Evolutionary conservation across 2,329 filamentous ascomycete species (phyloP).

Genomic region (Leptoxyphium fumago): DNA sequence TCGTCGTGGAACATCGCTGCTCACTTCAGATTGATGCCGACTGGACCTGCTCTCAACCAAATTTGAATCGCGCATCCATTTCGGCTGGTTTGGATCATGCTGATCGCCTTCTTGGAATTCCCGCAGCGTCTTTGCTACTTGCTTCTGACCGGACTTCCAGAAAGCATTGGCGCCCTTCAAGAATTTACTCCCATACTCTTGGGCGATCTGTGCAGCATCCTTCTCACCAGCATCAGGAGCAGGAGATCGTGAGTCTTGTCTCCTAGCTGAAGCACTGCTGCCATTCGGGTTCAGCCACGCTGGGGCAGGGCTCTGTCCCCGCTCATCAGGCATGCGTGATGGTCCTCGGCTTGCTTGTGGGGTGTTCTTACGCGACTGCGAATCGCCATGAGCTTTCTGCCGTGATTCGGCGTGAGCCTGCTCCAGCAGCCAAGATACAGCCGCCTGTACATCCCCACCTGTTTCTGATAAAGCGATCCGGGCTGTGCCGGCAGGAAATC

Average conservation of each 20-base stretch:
- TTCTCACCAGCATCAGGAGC: constrained; percentile 37
- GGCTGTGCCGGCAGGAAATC: constrained; percentile 77
- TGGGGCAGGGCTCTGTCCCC: constrained; percentile 31
- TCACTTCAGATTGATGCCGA: constrained; percentile 7
- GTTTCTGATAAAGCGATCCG: constrained; percentile 65
- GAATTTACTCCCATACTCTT: constrained; percentile 66
- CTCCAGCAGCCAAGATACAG: constrained; percentile 78
- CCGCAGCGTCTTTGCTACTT: constrained; percentile 78
- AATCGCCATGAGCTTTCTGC: constrained; percentile 41
- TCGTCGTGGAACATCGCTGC: constrained; percentile 12
- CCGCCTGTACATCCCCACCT: constrained; percentile 69
- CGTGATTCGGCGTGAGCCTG: constrained; percentile 77
- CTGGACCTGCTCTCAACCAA: constrained; percentile 4
- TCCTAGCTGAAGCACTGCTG: constrained; percentile 33
- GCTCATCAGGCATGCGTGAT: constrained; percentile 10
- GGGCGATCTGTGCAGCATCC: constrained; percentile 67
- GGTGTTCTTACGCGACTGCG: constrained; percentile 8
- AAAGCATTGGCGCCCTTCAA: constrained; percentile 90
- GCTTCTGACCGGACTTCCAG: constrained; percentile 91
- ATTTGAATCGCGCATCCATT: constrained; percentile 75
- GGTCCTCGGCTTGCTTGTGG: constrained; percentile 9
- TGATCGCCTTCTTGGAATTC: constrained; percentile 67
- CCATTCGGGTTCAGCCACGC: constrained; percentile 50
- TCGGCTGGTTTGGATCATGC: constrained; percentile 66
- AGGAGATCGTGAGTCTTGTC: constrained; percentile 41